A percentile compares a stretch with the other conserved stretches of the same genome.
phyloP scores from a whole-genome alignment of 2,329 filamentous ascomycete genomes.

The Diaporthe longicolla region DNA sequence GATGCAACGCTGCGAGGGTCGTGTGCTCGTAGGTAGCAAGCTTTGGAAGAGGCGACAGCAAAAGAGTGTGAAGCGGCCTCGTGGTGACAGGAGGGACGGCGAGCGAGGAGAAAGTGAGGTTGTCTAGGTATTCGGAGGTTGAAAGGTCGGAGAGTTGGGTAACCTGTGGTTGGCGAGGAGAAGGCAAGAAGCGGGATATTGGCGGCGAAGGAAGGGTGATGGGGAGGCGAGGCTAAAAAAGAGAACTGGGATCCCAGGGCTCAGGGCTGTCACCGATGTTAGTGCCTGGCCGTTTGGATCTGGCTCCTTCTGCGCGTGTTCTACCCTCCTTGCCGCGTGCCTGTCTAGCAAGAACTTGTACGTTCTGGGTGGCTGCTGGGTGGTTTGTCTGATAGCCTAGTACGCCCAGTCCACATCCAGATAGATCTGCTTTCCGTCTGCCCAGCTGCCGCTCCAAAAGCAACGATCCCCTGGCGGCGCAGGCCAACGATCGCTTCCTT shows the following conservation, averaged over 20 bases:
- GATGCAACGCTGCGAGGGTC: not conserved
- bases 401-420: conserved; percentile 24
- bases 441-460: conserved; percentile 24
- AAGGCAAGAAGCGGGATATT: conserved; percentile 20
- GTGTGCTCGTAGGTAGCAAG: not conserved
- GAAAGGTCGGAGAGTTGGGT: not conserved
- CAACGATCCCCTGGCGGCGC: conserved; percentile 32
- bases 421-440: conserved; percentile 29
- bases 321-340: conserved; percentile 18
- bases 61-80: not conserved
- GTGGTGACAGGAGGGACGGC: not conserved
- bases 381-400: not conserved
- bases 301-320: conserved; percentile 7
- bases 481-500: conserved; percentile 16
- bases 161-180: conserved; percentile 1
- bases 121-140: not conserved
- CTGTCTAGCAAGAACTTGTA: conserved; percentile 6
- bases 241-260: conserved; percentile 27
- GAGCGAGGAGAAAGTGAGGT: conserved; percentile 10
- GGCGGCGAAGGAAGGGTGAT: conserved; percentile 14
- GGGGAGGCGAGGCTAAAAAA: conserved; percentile 28
- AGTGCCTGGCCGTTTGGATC: conserved; percentile 33
- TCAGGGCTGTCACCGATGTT: conserved; percentile 28
- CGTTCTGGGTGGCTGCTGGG: not conserved
- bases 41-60: not conserved